Percentiles rank a stretch among this genome's conserved stretches.
Conservation (phyloP, 768 basidiomycete genomes). For the Mycena amicta region DNA sequence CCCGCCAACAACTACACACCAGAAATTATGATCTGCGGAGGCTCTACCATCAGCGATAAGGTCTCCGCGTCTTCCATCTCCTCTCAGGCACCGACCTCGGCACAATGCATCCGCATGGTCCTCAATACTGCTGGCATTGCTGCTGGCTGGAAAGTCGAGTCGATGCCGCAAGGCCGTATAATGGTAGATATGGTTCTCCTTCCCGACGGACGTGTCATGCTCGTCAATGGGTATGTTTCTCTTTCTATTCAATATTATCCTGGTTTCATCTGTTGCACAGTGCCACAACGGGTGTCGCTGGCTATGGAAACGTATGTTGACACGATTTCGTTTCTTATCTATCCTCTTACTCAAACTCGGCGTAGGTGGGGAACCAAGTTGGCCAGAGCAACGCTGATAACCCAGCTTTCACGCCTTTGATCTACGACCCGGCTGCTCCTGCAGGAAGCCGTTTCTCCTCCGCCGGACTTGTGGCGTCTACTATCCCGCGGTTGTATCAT, state of each 20-base stretch:
- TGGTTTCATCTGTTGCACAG: background rate
- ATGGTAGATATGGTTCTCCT: conserved; percentile 94
- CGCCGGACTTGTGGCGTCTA: conserved; percentile 59
- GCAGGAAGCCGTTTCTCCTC: conserved; percentile 76
- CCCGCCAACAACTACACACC: conserved; percentile 86
- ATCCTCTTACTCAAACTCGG: no score
- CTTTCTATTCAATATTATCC: background rate
- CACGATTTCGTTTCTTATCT: conserved; percentile 70
- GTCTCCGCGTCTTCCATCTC: conserved; percentile 49
- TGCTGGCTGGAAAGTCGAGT: conserved; percentile 73
- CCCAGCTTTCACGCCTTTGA: conserved; percentile 76
- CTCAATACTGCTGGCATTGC: conserved; percentile 76
- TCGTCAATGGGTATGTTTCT: conserved; percentile 60
- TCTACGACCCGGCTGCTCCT: conserved; percentile 79
- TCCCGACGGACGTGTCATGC: conserved; percentile 74
- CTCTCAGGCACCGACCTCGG: conserved; percentile 67
- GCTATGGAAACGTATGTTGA: conserved; percentile 61
- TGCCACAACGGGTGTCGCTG: conserved; percentile 81
- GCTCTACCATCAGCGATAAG: conserved; percentile 40
- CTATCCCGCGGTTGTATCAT: conserved; percentile 86
- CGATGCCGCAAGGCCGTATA: conserved; percentile 72
- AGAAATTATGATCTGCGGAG: conserved; percentile 90
- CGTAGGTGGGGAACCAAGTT: no score
- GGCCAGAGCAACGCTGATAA: no score
- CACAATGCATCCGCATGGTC: conserved; percentile 80